phyloP scores from a whole-genome alignment of 192 early-diverging fungal species.

The Piromyces finnis region DNA sequence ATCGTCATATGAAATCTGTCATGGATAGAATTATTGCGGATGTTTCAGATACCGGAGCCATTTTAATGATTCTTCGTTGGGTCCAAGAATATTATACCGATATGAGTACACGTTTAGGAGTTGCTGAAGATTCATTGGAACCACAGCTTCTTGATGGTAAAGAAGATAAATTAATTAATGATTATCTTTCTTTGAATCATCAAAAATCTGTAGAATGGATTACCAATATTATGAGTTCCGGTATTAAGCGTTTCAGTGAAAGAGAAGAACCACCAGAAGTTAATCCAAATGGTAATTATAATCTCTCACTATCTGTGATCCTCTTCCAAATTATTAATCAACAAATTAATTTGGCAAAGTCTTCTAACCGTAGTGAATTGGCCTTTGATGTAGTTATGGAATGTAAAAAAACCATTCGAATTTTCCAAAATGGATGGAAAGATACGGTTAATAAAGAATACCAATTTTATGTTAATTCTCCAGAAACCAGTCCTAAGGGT shows the following conservation, averaged over 20 bases:
- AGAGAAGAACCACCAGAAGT: constrained; percentile 53
- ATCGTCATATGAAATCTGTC: constrained; percentile 71
- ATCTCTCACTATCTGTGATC: constrained; percentile 63
- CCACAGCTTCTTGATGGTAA: constrained; percentile 82
- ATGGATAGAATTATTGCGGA: constrained; percentile 50
- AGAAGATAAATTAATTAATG: constrained; percentile 72
- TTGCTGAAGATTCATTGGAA: constrained; percentile 72
- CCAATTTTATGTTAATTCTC: constrained; percentile 55
- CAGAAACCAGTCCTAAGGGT: constrained; percentile 58
- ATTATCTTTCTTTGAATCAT: constrained; percentile 80
- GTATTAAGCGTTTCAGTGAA: constrained; percentile 59
- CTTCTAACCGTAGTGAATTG: constrained; percentile 73
- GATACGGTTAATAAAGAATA: constrained; percentile 55
- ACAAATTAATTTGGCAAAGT: constrained; percentile 75
- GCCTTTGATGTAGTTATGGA: constrained; percentile 67
- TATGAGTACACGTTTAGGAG: constrained; percentile 73
- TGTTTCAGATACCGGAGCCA: constrained; percentile 67
- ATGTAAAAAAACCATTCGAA: constrained; percentile 65
- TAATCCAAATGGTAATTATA: constrained; percentile 61
- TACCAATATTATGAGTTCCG: constrained; percentile 67
- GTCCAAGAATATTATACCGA: constrained; percentile 77
- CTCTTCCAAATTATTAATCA: constrained; percentile 98
- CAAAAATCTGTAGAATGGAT: constrained; percentile 82
- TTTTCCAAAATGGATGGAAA: constrained; percentile 70
- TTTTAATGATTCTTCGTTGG: constrained; percentile 72